phyloP scores from a whole-genome alignment of 805 yeast species.

The Ogataea zsoltii region DNA sequence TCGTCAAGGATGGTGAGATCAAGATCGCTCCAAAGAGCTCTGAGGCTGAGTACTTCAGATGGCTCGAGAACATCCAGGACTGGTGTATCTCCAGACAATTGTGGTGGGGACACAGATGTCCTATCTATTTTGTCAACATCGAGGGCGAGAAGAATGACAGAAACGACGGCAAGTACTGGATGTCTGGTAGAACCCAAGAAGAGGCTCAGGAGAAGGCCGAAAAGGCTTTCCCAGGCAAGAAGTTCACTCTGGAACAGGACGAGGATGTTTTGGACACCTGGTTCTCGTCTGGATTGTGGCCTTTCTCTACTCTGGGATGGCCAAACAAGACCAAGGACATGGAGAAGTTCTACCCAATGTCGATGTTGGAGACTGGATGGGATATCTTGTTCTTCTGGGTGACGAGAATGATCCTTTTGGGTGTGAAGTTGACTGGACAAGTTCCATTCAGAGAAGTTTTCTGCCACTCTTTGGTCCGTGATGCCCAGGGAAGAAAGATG shows the following conservation, averaged over 20 bases:
- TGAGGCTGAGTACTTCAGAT: conserved; percentile 89
- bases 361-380: conserved; percentile 98
- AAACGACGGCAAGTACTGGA: conserved; percentile 76
- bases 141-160: conserved; percentile 71
- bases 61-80: conserved; percentile 96
- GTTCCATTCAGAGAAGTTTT: conserved; percentile 95
- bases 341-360: conserved; percentile 82
- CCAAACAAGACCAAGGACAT: conserved; percentile 76
- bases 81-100: conserved; percentile 97
- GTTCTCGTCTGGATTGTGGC: conserved; percentile 99
- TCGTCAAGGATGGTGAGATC: conserved; percentile 79
- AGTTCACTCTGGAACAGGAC: conserved; percentile 84
- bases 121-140: conserved; percentile 83
- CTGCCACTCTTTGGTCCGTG: conserved; percentile 98
- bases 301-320: conserved; percentile 96
- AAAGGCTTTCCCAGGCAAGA: conserved; percentile 66
- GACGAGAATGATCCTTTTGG: conserved; percentile 90
- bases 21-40: conserved; percentile 85
- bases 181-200: conserved; percentile 79
- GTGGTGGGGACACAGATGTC: conserved; percentile 98
- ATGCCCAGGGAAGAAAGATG: conserved; percentile 99
- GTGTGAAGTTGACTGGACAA: conserved; percentile 84
- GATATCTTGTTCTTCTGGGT: conserved; percentile 99
- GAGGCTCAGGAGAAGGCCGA: conserved; percentile 87
- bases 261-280: conserved; percentile 98